A percentile compares a stretch with the other conserved stretches of the same genome.
Conservation (phyloP, 2,329 filamentous ascomycete species). For the Periglandula ipomoeae region DNA sequence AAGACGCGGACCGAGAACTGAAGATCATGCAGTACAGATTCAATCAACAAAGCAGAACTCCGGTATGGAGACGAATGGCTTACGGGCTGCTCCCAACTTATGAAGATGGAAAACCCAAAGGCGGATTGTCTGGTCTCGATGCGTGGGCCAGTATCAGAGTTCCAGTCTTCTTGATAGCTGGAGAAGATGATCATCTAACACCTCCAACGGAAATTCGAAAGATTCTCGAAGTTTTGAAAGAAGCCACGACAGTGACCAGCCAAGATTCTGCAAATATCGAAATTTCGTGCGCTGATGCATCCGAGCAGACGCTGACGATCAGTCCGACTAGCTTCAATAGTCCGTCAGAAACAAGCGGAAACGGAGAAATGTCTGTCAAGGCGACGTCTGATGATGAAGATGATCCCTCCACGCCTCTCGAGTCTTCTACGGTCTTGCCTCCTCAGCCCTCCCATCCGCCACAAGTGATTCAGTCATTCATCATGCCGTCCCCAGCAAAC, state of each 20-base stretch:
- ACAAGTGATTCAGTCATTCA: conserved; percentile 54
- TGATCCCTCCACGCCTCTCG: conserved; percentile 38
- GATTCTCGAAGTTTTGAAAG: conserved; percentile 41
- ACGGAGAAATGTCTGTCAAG: background rate
- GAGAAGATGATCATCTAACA: conserved; percentile 67
- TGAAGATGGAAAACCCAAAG: conserved; percentile 38
- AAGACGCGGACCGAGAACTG: conserved; percentile 54
- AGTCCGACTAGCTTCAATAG: background rate
- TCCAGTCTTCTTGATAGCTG: conserved; percentile 72
- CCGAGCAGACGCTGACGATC: background rate
- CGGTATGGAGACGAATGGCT: conserved; percentile 76
- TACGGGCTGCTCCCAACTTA: conserved; percentile 60
- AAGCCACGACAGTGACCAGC: conserved; percentile 19
- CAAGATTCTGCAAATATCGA: background rate
- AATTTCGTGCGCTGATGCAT: background rate
- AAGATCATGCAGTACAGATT: conserved; percentile 61
- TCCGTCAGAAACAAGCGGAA: background rate
- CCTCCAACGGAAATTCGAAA: conserved; percentile 61
- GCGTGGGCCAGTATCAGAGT: conserved; percentile 64
- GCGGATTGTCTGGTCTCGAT: conserved; percentile 60
- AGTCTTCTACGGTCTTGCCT: conserved; percentile 28
- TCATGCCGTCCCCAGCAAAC: conserved; percentile 68
- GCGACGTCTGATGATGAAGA: conserved; percentile 29
- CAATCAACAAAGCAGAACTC: conserved; percentile 75
- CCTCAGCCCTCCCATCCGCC: conserved; percentile 37